Base-by-base conservation (phyloP, 441 rosid species). In the Raphanus hybrid region DNA sequence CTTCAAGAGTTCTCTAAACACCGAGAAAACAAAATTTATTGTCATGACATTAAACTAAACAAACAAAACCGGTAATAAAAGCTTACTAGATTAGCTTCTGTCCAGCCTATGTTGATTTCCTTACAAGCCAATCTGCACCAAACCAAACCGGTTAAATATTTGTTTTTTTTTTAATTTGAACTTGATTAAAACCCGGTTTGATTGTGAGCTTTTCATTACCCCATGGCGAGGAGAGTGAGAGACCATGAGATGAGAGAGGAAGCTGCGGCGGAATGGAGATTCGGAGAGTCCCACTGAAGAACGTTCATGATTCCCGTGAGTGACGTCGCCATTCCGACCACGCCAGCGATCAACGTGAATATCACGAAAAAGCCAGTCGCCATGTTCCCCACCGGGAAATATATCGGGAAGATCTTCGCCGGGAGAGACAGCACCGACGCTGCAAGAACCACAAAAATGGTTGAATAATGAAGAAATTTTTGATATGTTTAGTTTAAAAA, bases 151-250 rank as follows among this genome's bases (percentile, higher is more conserved):
- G 50, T 73, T 66, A 2, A 23, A 45, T 26, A 29, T 26, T 52
- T 75, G 72, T 2, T 54, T 43, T 23, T 2, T 54, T 43, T 23
- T 12, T 62, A 55, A 16, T 3, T 4, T 15, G 16, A 58, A 64
- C 26, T 64, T 16, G 61, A 16, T 35, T 1, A 11, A 60, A 70
- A 34, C 64, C 70, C 70, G 11, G 27, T 74, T 64, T 45, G 52
- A 45, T 45, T 12, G 1, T 45, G n/a, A 54, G 8, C 35, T 41
- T 29, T 26, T 16, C 15, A 0, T 55, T 60, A 94, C 98, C 98
- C 97, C 97, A 90, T 84, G 75, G 97, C 90, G 35, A 92, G 85
- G 27, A 94, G 80, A 76, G 94, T 88, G 81, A 94, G 92, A 62
- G 87, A 70, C 86, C 90, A 85, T 35, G 95, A 60, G 34, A 85